Evolutionary conservation across 1,284 basidiomycete species (phyloP).

Genomic region (Malassezia cuniculi): DNA sequence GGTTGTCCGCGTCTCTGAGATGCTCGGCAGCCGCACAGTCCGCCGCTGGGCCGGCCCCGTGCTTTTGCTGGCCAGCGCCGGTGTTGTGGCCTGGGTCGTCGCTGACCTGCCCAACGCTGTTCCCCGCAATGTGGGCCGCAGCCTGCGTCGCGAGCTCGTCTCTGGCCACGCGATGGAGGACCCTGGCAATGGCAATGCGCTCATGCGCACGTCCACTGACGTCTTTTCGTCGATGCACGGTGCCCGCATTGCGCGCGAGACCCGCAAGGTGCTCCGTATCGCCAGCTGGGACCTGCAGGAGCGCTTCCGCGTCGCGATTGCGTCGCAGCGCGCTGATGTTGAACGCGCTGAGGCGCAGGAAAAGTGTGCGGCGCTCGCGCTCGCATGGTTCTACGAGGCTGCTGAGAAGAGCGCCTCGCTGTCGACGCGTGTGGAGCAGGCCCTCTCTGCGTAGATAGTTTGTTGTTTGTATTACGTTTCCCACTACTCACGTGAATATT

Average conservation of each 20-base stretch:
- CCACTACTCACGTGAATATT: too few relatives aligned
- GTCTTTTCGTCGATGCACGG: slow-evolving; percentile 60
- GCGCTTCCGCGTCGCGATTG: slow-evolving; percentile 67
- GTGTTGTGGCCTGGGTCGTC: slow-evolving; percentile 68
- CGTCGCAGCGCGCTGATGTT: slow-evolving; percentile 54
- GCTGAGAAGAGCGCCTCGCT: slow-evolving; percentile 6
- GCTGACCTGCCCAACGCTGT: slow-evolving; percentile 79
- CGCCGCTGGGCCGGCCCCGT: slow-evolving; percentile 79
- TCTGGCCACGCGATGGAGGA: slow-evolving; percentile 10
- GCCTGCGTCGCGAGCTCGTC: slow-evolving; percentile 24
- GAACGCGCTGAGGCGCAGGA: slow-evolving; percentile 32
- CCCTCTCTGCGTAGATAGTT: too few relatives aligned
- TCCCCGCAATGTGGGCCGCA: slow-evolving; percentile 58
- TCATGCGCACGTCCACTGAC: slow-evolving; percentile 9
- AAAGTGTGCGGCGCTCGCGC: slow-evolving; percentile 24
- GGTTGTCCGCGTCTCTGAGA: slow-evolving; percentile 47
- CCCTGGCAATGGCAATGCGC: background rate
- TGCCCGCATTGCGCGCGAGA: slow-evolving; percentile 66
- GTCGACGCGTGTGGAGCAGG: background rate
- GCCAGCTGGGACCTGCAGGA: slow-evolving; percentile 85
- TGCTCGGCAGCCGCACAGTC: slow-evolving; percentile 67
- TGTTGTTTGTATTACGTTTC: too few relatives aligned
- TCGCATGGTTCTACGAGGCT: slow-evolving; percentile 28
- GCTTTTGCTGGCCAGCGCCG: slow-evolving; percentile 60
- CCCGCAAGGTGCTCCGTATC: slow-evolving; percentile 79